A percentile compares a stretch with the other conserved stretches of the same genome.
Evolutionary conservation across 1,284 basidiomycete species (phyloP).

Genomic region (Sporisorium exsertum): DNA sequence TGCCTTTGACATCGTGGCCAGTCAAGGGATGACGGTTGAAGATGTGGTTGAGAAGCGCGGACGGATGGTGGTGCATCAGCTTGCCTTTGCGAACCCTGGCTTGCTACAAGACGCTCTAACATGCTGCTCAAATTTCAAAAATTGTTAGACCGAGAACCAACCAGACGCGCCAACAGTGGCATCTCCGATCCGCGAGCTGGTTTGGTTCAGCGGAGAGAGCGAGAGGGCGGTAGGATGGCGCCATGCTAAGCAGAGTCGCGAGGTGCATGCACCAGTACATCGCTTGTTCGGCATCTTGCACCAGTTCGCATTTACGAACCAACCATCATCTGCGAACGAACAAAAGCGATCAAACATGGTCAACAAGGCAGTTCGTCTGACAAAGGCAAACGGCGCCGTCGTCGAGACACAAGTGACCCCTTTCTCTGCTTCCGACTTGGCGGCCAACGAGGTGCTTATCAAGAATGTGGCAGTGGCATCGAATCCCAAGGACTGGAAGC

Average conservation of each 20-base stretch:
- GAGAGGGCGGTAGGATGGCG: too few species aligned
- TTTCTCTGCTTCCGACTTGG: constrained; percentile 22
- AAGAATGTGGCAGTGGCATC: constrained; percentile 67
- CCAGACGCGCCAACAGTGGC: neutral
- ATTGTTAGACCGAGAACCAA: neutral
- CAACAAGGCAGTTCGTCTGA: constrained; percentile 41
- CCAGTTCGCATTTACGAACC: too few species aligned
- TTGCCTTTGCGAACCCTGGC: neutral
- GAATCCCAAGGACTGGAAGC: constrained; percentile 70
- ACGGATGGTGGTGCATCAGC: neutral
- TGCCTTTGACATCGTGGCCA: constrained; percentile 33
- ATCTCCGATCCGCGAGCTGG: neutral
- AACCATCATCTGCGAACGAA: neutral
- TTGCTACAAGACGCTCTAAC: neutral
- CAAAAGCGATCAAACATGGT: constrained; percentile 9
- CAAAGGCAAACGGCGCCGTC: constrained; percentile 30
- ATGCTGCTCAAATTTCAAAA: neutral
- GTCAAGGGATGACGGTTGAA: too few species aligned
- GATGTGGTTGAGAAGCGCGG: neutral
- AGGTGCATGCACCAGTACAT: too few species aligned
- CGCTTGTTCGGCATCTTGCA: too few species aligned
- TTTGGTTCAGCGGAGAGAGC: too few species aligned
- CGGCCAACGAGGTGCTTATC: constrained; percentile 65
- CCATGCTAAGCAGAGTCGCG: too few species aligned
- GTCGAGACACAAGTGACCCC: constrained; percentile 26